Conservation (phyloP, 345 rosid species). For the Populus pruinosa region DNA sequence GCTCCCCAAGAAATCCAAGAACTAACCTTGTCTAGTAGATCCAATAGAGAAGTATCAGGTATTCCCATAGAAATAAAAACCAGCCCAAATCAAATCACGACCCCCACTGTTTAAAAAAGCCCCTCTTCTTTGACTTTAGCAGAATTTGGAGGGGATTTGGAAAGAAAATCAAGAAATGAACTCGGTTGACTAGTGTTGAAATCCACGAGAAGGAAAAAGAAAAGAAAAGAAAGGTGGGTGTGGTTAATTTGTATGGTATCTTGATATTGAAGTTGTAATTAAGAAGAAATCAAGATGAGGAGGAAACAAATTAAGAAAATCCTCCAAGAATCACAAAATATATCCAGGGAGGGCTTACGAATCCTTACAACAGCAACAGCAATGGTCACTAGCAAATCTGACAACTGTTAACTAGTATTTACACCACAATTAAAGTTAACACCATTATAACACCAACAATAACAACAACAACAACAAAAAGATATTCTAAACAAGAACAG, state of each 20-base stretch:
- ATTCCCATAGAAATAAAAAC: conserved; percentile 61
- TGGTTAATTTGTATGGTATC: conserved; percentile 13
- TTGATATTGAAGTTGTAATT: conserved; percentile 1
- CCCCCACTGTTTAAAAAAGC: not conserved
- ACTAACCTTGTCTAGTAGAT: conserved; percentile 69
- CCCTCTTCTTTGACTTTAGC: not conserved
- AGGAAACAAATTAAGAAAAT: conserved; percentile 20
- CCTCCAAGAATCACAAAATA: conserved; percentile 45
- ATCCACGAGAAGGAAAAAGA: conserved; percentile 23
- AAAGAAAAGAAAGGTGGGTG: conserved; percentile 61
- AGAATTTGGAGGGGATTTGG: not conserved
- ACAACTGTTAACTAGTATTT: conserved; percentile 22
- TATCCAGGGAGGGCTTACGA: conserved; percentile 30
- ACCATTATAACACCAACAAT: not conserved
- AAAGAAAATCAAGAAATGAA: not conserved
- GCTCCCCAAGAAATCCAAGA: conserved; percentile 67
- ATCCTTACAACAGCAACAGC: conserved; percentile 7
- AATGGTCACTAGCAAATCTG: conserved; percentile 16
- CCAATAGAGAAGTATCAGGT: conserved; percentile 62
- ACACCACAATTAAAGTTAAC: conserved; percentile 31
- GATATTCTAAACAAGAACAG: not conserved
- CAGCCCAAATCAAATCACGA: not conserved
- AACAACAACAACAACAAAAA: not conserved
- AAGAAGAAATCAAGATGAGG: not conserved
- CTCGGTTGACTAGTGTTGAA: not conserved